phyloP scores from a whole-genome alignment of 2,329 filamentous ascomycete species.

The Sporothrix brasiliensis region DNA sequence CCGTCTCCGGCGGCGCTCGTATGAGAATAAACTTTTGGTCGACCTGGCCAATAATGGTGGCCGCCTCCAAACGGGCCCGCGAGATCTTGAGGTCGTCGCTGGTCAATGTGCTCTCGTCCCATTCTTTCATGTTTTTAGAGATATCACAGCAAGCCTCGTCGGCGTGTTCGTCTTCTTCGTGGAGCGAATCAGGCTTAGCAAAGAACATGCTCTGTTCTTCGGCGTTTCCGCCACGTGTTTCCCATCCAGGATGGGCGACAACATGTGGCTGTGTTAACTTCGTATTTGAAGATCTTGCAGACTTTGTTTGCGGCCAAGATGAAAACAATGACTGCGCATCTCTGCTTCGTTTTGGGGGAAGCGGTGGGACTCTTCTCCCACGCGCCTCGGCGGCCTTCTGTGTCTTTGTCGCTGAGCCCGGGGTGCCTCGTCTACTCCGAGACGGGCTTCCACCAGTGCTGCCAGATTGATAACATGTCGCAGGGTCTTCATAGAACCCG shows the following conservation, averaged over 20 bases:
- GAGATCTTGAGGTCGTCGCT: conserved; percentile 53
- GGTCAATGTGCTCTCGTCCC: neutral
- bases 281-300: neutral
- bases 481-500: conserved; percentile 61
- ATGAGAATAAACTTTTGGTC: conserved; percentile 87
- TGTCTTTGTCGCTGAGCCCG: conserved; percentile 8
- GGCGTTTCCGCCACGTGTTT: too few species aligned
- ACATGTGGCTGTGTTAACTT: neutral
- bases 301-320: conserved; percentile 32
- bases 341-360: neutral
- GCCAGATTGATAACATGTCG: neutral
- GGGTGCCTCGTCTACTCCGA: neutral
- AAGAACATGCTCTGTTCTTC: conserved; percentile 27
- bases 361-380: neutral
- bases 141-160: neutral
- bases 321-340: conserved; percentile 15
- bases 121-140: neutral
- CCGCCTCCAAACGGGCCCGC: conserved; percentile 60
- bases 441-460: neutral
- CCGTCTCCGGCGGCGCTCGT: conserved; percentile 50
- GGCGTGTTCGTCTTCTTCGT: neutral
- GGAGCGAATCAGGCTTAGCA: neutral
- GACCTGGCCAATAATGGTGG: conserved; percentile 76
- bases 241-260: neutral
- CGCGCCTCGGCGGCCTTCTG: neutral